A percentile compares a stretch with the other conserved stretches of the same genome.
phyloP scores from a whole-genome alignment of 108 stramenopile species.

The Pseudonitzschia multistriata region DNA sequence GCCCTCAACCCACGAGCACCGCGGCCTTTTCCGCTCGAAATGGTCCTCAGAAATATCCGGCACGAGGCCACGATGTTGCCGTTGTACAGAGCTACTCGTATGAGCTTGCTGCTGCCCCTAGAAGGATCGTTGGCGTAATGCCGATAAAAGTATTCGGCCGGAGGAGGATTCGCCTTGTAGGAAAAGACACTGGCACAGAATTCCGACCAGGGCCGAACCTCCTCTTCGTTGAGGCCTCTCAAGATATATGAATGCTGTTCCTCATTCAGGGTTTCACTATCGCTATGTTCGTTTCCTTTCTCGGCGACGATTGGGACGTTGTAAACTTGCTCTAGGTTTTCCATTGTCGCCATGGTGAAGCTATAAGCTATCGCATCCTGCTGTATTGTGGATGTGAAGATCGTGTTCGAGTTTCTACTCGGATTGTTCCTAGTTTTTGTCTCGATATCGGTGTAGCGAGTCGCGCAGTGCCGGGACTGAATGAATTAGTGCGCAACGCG shows the following conservation, averaged over 20 bases:
- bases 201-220: conserved; percentile 47
- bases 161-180: conserved; percentile 72
- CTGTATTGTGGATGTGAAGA: no score
- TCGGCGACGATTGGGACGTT: not conserved
- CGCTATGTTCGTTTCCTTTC: not conserved
- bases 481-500: no score
- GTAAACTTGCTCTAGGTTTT: conserved; percentile 4
- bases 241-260: conserved; percentile 17
- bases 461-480: no score
- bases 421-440: no score
- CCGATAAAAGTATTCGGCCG: conserved; percentile 59
- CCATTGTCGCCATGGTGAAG: conserved; percentile 12
- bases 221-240: conserved; percentile 30
- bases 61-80: conserved; percentile 60
- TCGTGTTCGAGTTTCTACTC: no score
- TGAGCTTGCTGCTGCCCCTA: conserved; percentile 14
- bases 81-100: conserved; percentile 47
- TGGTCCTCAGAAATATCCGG: conserved; percentile 56
- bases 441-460: no score
- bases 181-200: conserved; percentile 71
- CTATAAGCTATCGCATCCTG: no score
- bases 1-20: conserved; percentile 8
- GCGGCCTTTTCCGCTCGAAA: conserved; percentile 31
- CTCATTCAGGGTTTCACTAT: not conserved
- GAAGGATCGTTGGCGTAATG: conserved; percentile 73